These are phyloP conservation scores for Salvia miltiorrhiza DNA, from an alignment of 257 asterid genomes.

Conservation along the genomic window DNA sequence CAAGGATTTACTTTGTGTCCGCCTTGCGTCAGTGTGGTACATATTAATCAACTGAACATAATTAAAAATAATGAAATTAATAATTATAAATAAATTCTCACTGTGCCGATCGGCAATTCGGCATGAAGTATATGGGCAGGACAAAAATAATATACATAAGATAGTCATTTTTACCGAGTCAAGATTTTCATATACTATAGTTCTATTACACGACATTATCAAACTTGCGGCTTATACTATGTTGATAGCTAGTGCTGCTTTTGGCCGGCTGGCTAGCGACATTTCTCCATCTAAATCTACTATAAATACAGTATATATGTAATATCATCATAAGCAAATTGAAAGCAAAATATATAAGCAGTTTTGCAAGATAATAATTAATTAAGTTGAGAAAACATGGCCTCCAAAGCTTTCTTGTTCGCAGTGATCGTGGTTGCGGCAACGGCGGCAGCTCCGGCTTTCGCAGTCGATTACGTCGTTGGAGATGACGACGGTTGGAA, in stretches of 20 bases:
- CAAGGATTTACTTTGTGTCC: too few species aligned
- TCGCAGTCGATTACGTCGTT: conserved; percentile 33
- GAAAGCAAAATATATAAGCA: not conserved
- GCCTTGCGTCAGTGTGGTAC: too few species aligned
- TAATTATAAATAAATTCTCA: too few species aligned
- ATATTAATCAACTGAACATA: too few species aligned
- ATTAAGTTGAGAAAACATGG: conserved; percentile 6
- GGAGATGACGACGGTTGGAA: conserved; percentile 48
- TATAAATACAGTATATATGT: not conserved
- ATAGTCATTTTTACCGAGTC: not conserved
- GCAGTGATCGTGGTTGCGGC: conserved; percentile 18
- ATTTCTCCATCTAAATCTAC: not conserved
- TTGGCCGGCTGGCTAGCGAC: conserved; percentile 7
- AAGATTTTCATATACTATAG: not conserved
- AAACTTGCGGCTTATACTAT: not conserved
- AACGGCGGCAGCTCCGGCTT: conserved; percentile 22
- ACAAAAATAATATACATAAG: not conserved
- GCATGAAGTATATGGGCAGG: not conserved
- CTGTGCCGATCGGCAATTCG: not conserved
- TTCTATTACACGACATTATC: not conserved
- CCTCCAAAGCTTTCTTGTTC: conserved; percentile 20
- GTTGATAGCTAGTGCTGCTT: conserved; percentile 8
- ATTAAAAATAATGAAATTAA: too few species aligned
- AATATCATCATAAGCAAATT: not conserved
- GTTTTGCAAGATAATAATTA: too few species aligned